A percentile compares a stretch with the other conserved stretches of the same genome.
Evolutionary conservation across 345 rosid genomes (phyloP).

Genomic region (Cardamine occulta): DNA sequence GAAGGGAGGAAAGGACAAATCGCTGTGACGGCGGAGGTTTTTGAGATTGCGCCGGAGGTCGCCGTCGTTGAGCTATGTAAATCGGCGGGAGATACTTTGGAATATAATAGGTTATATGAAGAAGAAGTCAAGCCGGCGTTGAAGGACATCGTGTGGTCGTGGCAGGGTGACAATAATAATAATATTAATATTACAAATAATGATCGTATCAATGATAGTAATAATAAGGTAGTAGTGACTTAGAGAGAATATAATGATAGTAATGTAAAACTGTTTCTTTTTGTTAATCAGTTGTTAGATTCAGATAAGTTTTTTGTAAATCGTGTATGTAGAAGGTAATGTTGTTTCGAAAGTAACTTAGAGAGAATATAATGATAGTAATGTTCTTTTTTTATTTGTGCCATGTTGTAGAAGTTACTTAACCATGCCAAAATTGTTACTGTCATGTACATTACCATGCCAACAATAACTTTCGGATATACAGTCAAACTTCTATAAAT

Average conservation of each 20-base stretch:
- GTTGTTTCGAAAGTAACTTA: too few relatives aligned
- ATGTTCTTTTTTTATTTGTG: too few relatives aligned
- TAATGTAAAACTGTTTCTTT: constrained; percentile 23
- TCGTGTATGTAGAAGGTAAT: not conserved
- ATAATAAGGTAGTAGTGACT: constrained; percentile 29
- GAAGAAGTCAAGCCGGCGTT: constrained; percentile 72
- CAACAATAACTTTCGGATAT: too few relatives aligned
- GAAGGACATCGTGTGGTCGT: constrained; percentile 78
- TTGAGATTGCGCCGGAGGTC: constrained; percentile 65
- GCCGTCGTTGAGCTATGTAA: constrained; percentile 73
- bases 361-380: too few relatives aligned
- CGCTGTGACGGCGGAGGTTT: constrained; percentile 66
- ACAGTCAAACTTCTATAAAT: too few relatives aligned
- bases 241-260: constrained; percentile 10
- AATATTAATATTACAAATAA: constrained; percentile 1
- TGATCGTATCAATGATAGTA: not conserved
- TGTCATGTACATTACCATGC: too few relatives aligned
- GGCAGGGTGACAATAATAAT: constrained; percentile 69
- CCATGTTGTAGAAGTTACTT: too few relatives aligned
- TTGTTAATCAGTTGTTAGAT: constrained; percentile 11
- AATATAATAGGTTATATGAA: constrained; percentile 57
- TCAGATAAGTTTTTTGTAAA: constrained; percentile 19
- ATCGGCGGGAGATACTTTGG: constrained; percentile 69
- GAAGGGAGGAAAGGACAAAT: constrained; percentile 69
- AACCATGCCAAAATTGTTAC: too few relatives aligned